Evolutionary conservation across 208 protist species (phyloP).

Genomic region (Angomonas ambiguus): DNA sequence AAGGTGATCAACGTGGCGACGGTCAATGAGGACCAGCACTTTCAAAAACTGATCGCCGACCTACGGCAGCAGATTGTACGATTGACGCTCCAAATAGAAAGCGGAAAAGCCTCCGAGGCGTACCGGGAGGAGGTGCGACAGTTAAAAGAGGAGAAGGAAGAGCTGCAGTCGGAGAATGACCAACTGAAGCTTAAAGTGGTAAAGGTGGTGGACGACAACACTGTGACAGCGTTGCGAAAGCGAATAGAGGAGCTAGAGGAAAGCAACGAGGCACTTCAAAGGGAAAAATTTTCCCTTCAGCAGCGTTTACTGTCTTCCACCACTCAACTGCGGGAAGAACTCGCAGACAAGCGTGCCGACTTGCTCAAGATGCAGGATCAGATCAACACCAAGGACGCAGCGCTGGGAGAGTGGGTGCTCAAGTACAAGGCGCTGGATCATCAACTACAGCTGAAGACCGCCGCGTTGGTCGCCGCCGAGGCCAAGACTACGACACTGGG

Average conservation of each 20-base stretch:
- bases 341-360: conserved; percentile 44
- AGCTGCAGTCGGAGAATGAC: conserved; percentile 34
- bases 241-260: conserved; percentile 46
- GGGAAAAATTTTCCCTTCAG: conserved; percentile 44
- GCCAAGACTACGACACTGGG: neutral
- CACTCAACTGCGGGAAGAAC: conserved; percentile 52
- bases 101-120: conserved; percentile 54
- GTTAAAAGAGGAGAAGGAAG: conserved; percentile 42
- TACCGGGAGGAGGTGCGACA: conserved; percentile 45
- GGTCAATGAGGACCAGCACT: conserved; percentile 81
- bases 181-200: conserved; percentile 30
- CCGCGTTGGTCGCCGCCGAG: neutral
- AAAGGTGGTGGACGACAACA: conserved; percentile 30
- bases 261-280: conserved; percentile 35
- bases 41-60: conserved; percentile 65
- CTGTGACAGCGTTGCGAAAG: conserved; percentile 32
- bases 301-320: conserved; percentile 46
- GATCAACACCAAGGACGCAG: conserved; percentile 32
- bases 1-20: conserved; percentile 81
- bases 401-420: conserved; percentile 28
- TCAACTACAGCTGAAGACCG: neutral
- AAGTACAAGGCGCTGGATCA: conserved; percentile 21
- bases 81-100: conserved; percentile 73
- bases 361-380: conserved; percentile 35
- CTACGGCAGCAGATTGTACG: conserved; percentile 76